These are phyloP conservation scores for Myochromella boudieri DNA, from an alignment of 768 basidiomycete genomes.

Conservation along the genomic window DNA sequence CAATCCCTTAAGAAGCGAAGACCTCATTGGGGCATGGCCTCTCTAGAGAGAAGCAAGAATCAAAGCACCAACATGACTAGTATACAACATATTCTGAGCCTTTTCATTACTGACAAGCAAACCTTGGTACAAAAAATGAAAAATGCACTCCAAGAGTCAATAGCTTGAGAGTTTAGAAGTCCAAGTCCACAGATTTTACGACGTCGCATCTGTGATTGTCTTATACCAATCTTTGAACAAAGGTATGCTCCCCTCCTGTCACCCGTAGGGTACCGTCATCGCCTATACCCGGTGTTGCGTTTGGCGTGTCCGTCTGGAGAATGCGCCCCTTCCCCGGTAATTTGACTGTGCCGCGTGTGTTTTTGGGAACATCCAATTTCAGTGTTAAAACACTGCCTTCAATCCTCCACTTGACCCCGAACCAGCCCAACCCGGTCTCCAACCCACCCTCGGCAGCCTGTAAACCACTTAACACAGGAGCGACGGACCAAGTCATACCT, in stretches of 20 bases:
- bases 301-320: conserved; percentile 16
- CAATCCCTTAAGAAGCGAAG: too few species aligned
- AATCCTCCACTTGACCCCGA: conserved; percentile 39
- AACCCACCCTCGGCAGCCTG: conserved; percentile 43
- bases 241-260: conserved; percentile 12
- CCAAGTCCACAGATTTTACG: too few species aligned
- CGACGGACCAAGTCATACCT: conserved; percentile 42
- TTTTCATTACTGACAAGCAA: too few species aligned
- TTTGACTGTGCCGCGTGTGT: conserved; percentile 25
- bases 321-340: conserved; percentile 24
- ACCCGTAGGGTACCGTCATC: conserved; percentile 6
- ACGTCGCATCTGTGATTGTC: too few species aligned
- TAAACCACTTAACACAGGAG: conserved; percentile 41
- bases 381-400: conserved; percentile 17
- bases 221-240: conserved; percentile 7
- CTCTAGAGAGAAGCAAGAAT: too few species aligned
- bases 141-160: too few species aligned
- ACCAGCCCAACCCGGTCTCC: conserved; percentile 45
- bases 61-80: too few species aligned
- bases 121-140: too few species aligned
- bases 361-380: conserved; percentile 22
- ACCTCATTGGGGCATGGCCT: too few species aligned
- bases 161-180: too few species aligned
- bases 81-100: too few species aligned
- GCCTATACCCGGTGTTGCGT: not conserved